phyloP scores from a whole-genome alignment of 345 rosid species.

The Arabidopsis arenosa region DNA sequence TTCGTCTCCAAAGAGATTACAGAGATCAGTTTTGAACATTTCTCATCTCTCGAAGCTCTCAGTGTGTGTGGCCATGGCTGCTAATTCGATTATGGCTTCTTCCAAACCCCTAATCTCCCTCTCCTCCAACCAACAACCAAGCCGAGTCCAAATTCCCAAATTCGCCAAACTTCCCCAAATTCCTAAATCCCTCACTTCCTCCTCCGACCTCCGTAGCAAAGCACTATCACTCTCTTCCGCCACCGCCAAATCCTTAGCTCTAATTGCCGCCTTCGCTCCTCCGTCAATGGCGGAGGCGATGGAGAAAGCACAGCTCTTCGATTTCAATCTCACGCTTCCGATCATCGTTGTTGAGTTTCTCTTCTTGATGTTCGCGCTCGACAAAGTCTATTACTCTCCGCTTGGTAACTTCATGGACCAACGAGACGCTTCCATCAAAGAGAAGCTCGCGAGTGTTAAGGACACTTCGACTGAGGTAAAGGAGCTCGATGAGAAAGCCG shows the following conservation, averaged over 20 bases:
- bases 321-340: slow-evolving; percentile 91
- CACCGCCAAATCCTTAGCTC: slow-evolving; percentile 65
- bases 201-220: slow-evolving; percentile 46
- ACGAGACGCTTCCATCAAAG: slow-evolving; percentile 75
- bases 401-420: slow-evolving; percentile 91
- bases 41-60: slow-evolving; percentile 21
- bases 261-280: slow-evolving; percentile 66
- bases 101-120: slow-evolving; percentile 52
- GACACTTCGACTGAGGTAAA: slow-evolving; percentile 86
- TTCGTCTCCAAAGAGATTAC: slow-evolving; percentile 29
- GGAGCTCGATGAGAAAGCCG: slow-evolving; percentile 82
- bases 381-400: slow-evolving; percentile 81
- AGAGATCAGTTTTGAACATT: slow-evolving; percentile 36
- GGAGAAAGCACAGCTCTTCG: slow-evolving; percentile 91
- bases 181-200: slow-evolving; percentile 40
- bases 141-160: slow-evolving; percentile 50
- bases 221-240: slow-evolving; percentile 49
- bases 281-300: slow-evolving; percentile 82
- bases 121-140: slow-evolving; percentile 48
- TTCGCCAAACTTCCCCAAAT: slow-evolving; percentile 44
- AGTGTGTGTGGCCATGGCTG: slow-evolving; percentile 63
- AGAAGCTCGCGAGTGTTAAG: slow-evolving; percentile 78
- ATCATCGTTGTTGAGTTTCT: slow-evolving; percentile 83
- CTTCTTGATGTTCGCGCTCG: slow-evolving; percentile 81
- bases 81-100: slow-evolving; percentile 80